These are phyloP conservation scores for Astrephomene gubernaculifera DNA, from an alignment of 139 green algal genomes.

Conservation along the genomic window DNA sequence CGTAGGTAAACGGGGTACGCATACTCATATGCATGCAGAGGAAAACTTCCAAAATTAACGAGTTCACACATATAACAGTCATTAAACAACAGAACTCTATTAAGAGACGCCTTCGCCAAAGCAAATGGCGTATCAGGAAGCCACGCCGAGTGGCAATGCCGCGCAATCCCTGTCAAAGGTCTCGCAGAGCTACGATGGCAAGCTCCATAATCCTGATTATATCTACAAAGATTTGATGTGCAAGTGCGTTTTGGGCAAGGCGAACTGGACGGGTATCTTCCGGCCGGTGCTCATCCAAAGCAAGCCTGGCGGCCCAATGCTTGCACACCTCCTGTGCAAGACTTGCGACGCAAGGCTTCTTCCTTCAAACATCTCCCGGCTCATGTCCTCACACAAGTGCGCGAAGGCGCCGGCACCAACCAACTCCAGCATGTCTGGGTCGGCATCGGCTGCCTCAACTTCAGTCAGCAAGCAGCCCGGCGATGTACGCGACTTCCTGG, in stretches of 20 bases:
- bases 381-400: not conserved
- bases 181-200: not conserved
- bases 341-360: not conserved
- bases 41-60: not conserved
- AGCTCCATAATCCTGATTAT: not conserved
- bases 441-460: not conserved
- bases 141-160: not conserved
- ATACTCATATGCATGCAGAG: not conserved
- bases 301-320: not conserved
- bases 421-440: not conserved
- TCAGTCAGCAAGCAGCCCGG: not conserved
- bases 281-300: not conserved
- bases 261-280: not conserved
- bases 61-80: not conserved
- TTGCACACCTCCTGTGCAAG: not conserved
- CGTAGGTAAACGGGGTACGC: not conserved
- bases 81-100: not conserved
- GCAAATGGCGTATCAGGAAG: not conserved
- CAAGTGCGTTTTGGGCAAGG: not conserved
- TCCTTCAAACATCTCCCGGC: not conserved
- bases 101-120: too few relatives aligned
- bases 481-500: not conserved
- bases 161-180: not conserved
- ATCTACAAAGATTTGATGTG: not conserved
- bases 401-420: not conserved